Base-by-base conservation (phyloP, 129 eudicot genomes). In the Kitagawia praeruptora region DNA sequence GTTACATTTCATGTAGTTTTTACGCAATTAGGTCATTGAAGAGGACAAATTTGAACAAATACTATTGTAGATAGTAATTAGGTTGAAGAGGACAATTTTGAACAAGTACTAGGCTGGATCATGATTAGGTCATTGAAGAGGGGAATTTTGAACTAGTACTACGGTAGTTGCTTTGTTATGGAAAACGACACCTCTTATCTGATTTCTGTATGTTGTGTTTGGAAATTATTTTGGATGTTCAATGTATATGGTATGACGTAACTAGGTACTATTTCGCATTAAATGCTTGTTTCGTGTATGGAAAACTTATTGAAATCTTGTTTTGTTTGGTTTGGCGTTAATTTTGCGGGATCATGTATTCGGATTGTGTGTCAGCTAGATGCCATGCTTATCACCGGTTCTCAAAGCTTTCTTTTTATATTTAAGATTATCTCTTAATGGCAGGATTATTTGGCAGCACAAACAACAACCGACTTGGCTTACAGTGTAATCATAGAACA, bases 381-480 rank as follows among this genome's bases (percentile, higher is more conserved):
- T 13, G 9, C 11, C 9, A 54, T 76, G 23, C 49, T 77, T 40
- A 53, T 77, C 21, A n/a, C 41, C 61, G 42, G 9, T 77, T n/a
- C 45, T 61, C 8, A 61, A 77, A 58, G 19, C 45, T 28, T 39
- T 39, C 28, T 74, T 53, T n/a, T 9, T 54, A 75, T 76, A 27
- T 69, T 53, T 46, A 25, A 47, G 49, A 13, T 81, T 82, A 23
- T 81, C 77, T 80, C 64, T 47, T 66, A 41, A 76, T 89, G 83
- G 83, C 94, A 95, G 99, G 99, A 95, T 79, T 95, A 95, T 83
- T 73, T 95, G 89, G 94, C 99, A 54, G 79, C 94, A 21, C 87
- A 83, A 71, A 74, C 91, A 66, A 95, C 98, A 21, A 89, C 91
- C 73, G 99, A 95, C 84, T 86, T 95, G 86, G 97, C 97, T 5